These are phyloP conservation scores for Globisporangium cylindrosporum DNA, from an alignment of 352 stramenopile genomes.

Conservation along the genomic window DNA sequence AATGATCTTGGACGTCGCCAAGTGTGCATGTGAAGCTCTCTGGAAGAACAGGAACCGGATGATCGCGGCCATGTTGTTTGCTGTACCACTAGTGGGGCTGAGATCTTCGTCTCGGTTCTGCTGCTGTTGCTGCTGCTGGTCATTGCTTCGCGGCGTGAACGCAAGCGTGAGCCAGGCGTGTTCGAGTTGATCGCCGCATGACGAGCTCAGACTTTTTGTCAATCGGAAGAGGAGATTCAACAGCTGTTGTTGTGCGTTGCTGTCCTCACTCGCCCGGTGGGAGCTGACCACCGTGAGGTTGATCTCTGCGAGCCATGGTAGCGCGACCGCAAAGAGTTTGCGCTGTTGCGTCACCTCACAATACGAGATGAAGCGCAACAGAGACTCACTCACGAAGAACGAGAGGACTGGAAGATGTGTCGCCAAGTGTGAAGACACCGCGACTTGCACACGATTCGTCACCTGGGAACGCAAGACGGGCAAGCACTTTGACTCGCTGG, in stretches of 20 bases:
- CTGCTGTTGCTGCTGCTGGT: neutral
- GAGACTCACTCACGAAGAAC: constrained; percentile 33
- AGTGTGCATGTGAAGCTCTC: constrained; percentile 24
- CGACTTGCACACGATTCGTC: constrained; percentile 30
- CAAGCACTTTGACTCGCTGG: constrained; percentile 6
- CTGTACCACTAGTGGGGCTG: neutral
- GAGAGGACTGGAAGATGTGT: constrained; percentile 28
- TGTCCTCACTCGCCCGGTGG: neutral
- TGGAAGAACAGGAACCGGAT: constrained; percentile 57
- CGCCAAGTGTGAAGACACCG: constrained; percentile 31
- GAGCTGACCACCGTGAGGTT: constrained; percentile 5
- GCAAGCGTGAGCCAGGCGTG: constrained; percentile 63
- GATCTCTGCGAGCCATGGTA: constrained; percentile 60
- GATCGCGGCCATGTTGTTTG: constrained; percentile 22
- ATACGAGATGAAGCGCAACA: constrained; percentile 40
- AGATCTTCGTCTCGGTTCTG: constrained; percentile 14
- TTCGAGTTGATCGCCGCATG: constrained; percentile 53
- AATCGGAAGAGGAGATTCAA: constrained; percentile 53
- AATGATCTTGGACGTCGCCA: constrained; percentile 49
- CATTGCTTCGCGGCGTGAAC: constrained; percentile 25
- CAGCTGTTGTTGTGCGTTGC: constrained; percentile 22
- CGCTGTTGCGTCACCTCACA: constrained; percentile 36
- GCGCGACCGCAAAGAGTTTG: constrained; percentile 46
- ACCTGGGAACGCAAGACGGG: constrained; percentile 22
- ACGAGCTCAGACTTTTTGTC: constrained; percentile 35